Percentiles rank a stretch among this genome's conserved stretches.
These are phyloP conservation scores for rapeseed (Brassica napus) DNA, from an alignment of 345 rosid genomes.

Conservation along the genomic window Da-Ae NC_063439.1:1481001-1481500, in stretches of 20 bases:
- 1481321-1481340: conserved; percentile 17
- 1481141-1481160: conserved; percentile 42
- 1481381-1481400: conserved; percentile 21
- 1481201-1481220: neutral
- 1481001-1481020: neutral
- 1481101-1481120: conserved; percentile 51
- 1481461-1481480: conserved; percentile 31
- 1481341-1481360: conserved; percentile 22
- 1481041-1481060: neutral
- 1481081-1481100: conserved; percentile 45
- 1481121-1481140: conserved; percentile 57
- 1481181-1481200: conserved; percentile 33
- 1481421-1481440: conserved; percentile 30
- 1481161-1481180: conserved; percentile 58
- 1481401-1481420: conserved; percentile 30
- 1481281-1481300: conserved; percentile 5
- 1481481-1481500: conserved; percentile 1
- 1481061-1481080: conserved; percentile 62
- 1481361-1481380: conserved; percentile 26
- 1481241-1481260: conserved; percentile 16
- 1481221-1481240: neutral
- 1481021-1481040: neutral
- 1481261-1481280: conserved; percentile 33
- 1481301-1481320: conserved; percentile 1
- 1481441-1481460: conserved; percentile 33